Percentiles rank a stretch among this genome's conserved stretches.
Evolutionary conservation across 192 early-diverging fungal species (phyloP).

Genomic region (Coemansia umbellata): DNA sequence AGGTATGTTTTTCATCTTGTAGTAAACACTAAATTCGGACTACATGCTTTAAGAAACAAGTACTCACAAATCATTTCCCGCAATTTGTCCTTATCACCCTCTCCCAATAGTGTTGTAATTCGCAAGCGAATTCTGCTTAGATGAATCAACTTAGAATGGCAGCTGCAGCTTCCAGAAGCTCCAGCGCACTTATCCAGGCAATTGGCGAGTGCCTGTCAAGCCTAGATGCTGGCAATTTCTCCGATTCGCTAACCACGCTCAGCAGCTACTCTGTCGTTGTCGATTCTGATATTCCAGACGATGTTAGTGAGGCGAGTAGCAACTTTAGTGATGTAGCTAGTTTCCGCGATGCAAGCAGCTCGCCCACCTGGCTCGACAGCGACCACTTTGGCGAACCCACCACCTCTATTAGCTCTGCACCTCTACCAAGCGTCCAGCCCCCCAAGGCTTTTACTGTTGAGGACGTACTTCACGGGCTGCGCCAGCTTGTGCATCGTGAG

Average conservation of each 20-base stretch:
- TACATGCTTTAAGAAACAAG: too few relatives aligned
- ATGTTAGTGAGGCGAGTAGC: conserved; percentile 29
- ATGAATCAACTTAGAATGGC: too few relatives aligned
- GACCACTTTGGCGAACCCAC: neutral
- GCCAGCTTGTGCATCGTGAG: conserved; percentile 38
- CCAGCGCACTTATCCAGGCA: conserved; percentile 9
- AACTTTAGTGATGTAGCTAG: conserved; percentile 35
- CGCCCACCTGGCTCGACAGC: conserved; percentile 23
- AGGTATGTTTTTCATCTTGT: too few relatives aligned
- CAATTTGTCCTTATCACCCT: too few relatives aligned
- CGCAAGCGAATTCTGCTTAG: too few relatives aligned
- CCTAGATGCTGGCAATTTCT: conserved; percentile 32
- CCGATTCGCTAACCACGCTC: conserved; percentile 25
- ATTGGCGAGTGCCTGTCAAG: conserved; percentile 35
- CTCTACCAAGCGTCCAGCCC: too few relatives aligned
- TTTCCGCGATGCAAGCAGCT: conserved; percentile 47
- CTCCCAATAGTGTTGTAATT: too few relatives aligned
- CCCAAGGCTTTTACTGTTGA: conserved; percentile 9
- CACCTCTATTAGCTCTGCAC: too few relatives aligned
- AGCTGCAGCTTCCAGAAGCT: too few relatives aligned
- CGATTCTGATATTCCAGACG: neutral
- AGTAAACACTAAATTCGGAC: too few relatives aligned
- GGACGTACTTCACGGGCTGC: conserved; percentile 22
- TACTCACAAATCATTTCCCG: too few relatives aligned
- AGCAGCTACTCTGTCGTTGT: conserved; percentile 8